A percentile compares a stretch with the other conserved stretches of the same genome.
Evolutionary conservation across 768 basidiomycete species (phyloP).

Genomic region (Pulveroboletus sp.): DNA sequence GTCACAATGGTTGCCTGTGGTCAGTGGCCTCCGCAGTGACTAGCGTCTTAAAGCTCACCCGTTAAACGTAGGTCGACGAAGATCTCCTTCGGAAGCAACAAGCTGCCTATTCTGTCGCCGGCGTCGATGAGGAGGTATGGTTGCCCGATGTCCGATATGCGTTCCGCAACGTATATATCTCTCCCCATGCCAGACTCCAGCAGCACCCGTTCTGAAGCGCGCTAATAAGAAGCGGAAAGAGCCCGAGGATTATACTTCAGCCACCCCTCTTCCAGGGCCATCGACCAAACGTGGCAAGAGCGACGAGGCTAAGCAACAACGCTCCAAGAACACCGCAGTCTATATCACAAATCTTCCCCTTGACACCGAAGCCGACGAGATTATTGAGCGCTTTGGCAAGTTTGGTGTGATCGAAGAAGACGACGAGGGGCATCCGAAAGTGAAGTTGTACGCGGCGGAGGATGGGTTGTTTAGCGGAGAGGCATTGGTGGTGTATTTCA

Average conservation of each 20-base stretch:
- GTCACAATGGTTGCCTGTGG: constrained; percentile 80
- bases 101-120: constrained; percentile 88
- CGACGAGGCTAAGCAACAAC: constrained; percentile 47
- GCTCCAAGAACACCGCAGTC: constrained; percentile 90
- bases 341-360: constrained; percentile 83
- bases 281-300: constrained; percentile 71
- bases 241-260: constrained; percentile 67
- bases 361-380: constrained; percentile 70
- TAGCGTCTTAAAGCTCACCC: constrained; percentile 1
- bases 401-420: constrained; percentile 94
- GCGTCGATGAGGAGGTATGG: constrained; percentile 91
- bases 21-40: constrained; percentile 38
- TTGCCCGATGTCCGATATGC: constrained; percentile 16
- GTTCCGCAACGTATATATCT: constrained; percentile 24
- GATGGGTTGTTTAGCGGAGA: constrained; percentile 91
- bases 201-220: constrained; percentile 80
- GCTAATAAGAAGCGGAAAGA: constrained; percentile 79
- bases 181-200: constrained; percentile 61
- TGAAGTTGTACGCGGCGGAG: constrained; percentile 92
- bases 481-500: constrained; percentile 94
- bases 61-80: constrained; percentile 68
- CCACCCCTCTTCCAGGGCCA: constrained; percentile 46
- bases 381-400: constrained; percentile 84
- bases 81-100: constrained; percentile 87
- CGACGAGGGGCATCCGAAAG: constrained; percentile 85